Evolutionary conservation across 495 filamentous ascomycete species (phyloP).

Genomic region (Lichenothelia convexa): DNA sequence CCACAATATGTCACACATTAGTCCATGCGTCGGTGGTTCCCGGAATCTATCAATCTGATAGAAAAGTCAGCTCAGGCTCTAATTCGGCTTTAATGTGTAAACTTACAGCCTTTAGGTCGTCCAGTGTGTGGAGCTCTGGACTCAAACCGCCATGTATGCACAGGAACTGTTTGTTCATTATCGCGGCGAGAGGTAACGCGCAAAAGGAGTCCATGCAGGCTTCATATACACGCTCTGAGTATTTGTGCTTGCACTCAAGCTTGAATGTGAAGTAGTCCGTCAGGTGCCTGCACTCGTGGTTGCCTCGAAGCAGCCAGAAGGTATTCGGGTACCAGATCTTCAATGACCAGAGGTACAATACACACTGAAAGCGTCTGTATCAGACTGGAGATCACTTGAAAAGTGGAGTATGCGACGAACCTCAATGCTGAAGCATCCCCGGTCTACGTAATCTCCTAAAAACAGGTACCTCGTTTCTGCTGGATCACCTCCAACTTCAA

Average conservation of each 20-base stretch:
- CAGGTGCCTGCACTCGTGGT: constrained; percentile 96
- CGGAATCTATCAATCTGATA: constrained; percentile 87
- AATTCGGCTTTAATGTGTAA: not conserved
- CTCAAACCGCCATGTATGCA: constrained; percentile 96
- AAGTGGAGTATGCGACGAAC: constrained; percentile 21
- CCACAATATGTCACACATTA: constrained; percentile 99
- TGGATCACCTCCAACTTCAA: constrained; percentile 94
- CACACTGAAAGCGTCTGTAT: constrained; percentile 40
- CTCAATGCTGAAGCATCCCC: constrained; percentile 98
- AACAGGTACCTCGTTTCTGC: constrained; percentile 93
- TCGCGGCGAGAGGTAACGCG: constrained; percentile 74
- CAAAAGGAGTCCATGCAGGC: constrained; percentile 98
- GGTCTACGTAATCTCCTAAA: constrained; percentile 92
- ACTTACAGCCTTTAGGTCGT: constrained; percentile 74
- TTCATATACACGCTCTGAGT: constrained; percentile 89
- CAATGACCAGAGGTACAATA: constrained; percentile 89
- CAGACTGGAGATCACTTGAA: not conserved
- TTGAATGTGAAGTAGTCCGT: constrained; percentile 99
- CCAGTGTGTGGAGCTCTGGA: constrained; percentile 85
- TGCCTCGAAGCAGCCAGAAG: constrained; percentile 89
- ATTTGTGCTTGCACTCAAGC: constrained; percentile 98
- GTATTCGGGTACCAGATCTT: constrained; percentile 99
- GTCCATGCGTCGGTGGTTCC: constrained; percentile 86
- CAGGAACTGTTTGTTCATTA: constrained; percentile 99
- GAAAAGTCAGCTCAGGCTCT: constrained; percentile 4